phyloP scores from a whole-genome alignment of 2,329 filamentous ascomycete genomes.

The Ustilaginoidea virens region DNA sequence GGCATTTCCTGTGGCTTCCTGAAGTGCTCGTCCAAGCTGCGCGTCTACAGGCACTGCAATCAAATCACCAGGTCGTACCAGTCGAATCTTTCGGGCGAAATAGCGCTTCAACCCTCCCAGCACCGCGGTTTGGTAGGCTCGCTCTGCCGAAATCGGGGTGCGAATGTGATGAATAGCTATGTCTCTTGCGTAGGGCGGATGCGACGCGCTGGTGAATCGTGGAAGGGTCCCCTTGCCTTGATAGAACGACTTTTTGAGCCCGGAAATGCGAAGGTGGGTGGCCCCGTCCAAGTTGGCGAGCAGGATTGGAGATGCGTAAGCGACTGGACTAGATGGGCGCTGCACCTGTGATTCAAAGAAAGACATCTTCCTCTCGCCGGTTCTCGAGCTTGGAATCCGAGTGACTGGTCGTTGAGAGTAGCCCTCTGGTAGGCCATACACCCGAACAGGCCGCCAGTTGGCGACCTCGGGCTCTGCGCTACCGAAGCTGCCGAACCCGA shows the following conservation, averaged over 20 bases:
- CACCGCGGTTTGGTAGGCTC: constrained; percentile 69
- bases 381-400: constrained; percentile 40
- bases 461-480: constrained; percentile 38
- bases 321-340: constrained; percentile 39
- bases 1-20: constrained; percentile 47
- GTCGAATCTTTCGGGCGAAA: constrained; percentile 67
- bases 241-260: constrained; percentile 40
- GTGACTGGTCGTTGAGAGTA: constrained; percentile 46
- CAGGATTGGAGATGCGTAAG: constrained; percentile 72
- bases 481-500: constrained; percentile 49
- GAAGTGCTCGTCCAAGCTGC: constrained; percentile 64
- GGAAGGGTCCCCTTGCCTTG: constrained; percentile 36
- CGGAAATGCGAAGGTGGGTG: constrained; percentile 63
- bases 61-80: constrained; percentile 76
- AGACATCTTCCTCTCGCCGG: constrained; percentile 36
- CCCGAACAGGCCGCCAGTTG: constrained; percentile 69
- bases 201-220: constrained; percentile 38
- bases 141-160: constrained; percentile 76
- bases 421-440: constrained; percentile 76
- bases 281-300: constrained; percentile 73
- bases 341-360: constrained; percentile 57
- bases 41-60: constrained; percentile 84
- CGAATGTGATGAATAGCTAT: constrained; percentile 80
- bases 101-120: constrained; percentile 77
- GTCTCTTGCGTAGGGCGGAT: constrained; percentile 49